These are phyloP conservation scores for Prunus campanulata DNA, from an alignment of 306 rosid species.

Conservation along the genomic window DNA sequence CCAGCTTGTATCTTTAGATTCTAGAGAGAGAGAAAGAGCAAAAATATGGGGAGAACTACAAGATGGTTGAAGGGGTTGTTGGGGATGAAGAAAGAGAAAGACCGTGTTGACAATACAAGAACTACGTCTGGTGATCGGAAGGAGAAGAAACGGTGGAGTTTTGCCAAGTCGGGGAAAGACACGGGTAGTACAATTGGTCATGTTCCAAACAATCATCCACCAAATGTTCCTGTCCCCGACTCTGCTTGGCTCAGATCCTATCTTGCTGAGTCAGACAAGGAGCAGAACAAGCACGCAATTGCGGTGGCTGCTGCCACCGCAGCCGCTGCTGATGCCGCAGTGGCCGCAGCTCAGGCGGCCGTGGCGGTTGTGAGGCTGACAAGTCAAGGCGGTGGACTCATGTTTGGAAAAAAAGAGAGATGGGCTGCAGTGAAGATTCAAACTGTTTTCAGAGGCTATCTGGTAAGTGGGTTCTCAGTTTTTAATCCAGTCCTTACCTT, in stretches of 20 bases:
- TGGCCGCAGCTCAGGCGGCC: conserved; percentile 89
- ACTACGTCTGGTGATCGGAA: conserved; percentile 33
- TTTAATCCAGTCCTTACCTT: background rate
- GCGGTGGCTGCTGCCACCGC: conserved; percentile 98
- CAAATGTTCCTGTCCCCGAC: conserved; percentile 27
- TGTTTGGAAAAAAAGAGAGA: conserved; percentile 53
- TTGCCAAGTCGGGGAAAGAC: conserved; percentile 61
- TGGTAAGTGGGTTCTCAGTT: conserved; percentile 47
- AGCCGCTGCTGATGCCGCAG: conserved; percentile 84
- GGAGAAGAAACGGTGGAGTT: conserved; percentile 88
- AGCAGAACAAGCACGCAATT: conserved; percentile 88
- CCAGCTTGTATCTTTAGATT: conserved; percentile 14
- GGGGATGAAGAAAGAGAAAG: conserved; percentile 82
- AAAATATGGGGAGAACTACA: conserved; percentile 53
- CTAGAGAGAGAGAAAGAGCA: background rate
- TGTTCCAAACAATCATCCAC: background rate
- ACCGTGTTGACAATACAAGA: conserved; percentile 35
- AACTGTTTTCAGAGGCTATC: conserved; percentile 76
- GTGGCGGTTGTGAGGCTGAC: conserved; percentile 85
- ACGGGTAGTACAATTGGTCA: conserved; percentile 14
- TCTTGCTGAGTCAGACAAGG: conserved; percentile 53
- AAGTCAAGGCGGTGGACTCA: conserved; percentile 42
- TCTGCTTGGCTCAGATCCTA: conserved; percentile 71
- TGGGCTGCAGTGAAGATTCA: conserved; percentile 85
- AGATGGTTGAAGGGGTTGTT: conserved; percentile 84